Percentiles rank a stretch among this genome's conserved stretches.
Conservation (phyloP, 305 asterid genomes). For the Fraxinus paxiana region DNA sequence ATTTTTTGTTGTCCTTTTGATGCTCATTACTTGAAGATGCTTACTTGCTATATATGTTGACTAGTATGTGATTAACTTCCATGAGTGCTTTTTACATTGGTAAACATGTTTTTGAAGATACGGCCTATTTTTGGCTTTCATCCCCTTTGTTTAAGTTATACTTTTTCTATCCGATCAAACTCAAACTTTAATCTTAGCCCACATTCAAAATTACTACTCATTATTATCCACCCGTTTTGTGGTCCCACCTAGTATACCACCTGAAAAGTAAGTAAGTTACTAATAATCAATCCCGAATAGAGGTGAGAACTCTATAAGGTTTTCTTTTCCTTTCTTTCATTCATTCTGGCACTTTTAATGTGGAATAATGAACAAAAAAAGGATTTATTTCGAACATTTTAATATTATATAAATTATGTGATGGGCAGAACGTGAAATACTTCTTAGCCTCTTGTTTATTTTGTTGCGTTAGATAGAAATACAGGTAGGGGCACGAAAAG, state of each 20-base stretch:
- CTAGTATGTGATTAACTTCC: background rate
- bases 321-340: background rate
- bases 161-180: background rate
- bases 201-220: background rate
- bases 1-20: constrained; percentile 6
- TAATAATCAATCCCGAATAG: background rate
- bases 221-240: background rate
- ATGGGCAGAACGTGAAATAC: background rate
- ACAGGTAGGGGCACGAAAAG: background rate
- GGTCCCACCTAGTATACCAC: background rate
- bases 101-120: background rate
- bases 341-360: background rate
- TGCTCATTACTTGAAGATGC: background rate
- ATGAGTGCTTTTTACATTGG: background rate
- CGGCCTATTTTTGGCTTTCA: background rate
- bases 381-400: background rate
- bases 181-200: background rate
- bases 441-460: background rate
- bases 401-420: background rate
- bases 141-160: background rate
- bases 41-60: background rate
- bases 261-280: background rate
- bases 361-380: background rate
- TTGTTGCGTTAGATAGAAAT: background rate
- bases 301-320: background rate